Percentiles rank a stretch among this genome's conserved stretches.
phyloP scores from a whole-genome alignment of 2,329 filamentous ascomycete species.

The Neodidymelliopsis sp. region DNA sequence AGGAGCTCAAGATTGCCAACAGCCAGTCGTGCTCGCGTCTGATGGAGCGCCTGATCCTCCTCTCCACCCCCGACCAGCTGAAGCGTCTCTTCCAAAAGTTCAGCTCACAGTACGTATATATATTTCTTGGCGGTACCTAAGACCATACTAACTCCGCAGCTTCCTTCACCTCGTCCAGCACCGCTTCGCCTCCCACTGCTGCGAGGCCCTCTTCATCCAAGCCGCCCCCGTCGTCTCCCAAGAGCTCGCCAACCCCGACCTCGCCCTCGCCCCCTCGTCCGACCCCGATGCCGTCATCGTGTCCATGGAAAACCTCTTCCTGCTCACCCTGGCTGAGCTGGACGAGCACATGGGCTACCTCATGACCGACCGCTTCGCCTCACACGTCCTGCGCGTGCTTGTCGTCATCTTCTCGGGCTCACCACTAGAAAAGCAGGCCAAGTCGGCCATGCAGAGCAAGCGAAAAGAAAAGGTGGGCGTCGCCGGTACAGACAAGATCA shows the following conservation, averaged over 20 bases:
- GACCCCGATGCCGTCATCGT: slow-evolving; percentile 60
- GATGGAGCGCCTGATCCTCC: slow-evolving; percentile 87
- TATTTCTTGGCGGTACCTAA: too few relatives aligned
- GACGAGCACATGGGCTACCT: slow-evolving; percentile 83
- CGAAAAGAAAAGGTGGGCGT: slow-evolving; percentile 82
- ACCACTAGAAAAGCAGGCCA: slow-evolving; percentile 70
- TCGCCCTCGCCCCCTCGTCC: slow-evolving; percentile 52
- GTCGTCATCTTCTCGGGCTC: slow-evolving; percentile 85
- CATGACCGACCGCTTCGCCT: slow-evolving; percentile 87
- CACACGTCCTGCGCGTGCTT: slow-evolving; percentile 86
- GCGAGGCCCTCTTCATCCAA: slow-evolving; percentile 88
- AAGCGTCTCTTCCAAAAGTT: slow-evolving; percentile 89
- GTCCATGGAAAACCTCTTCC: slow-evolving; percentile 84
- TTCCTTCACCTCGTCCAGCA: slow-evolving; percentile 92
- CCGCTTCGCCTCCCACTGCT: slow-evolving; percentile 96
- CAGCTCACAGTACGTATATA: slow-evolving; percentile 68
- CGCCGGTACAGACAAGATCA: slow-evolving; percentile 58
- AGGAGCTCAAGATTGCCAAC: slow-evolving; percentile 94
- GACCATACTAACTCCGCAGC: slow-evolving; percentile 49
- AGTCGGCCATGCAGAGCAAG: slow-evolving; percentile 85
- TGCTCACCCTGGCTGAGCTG: slow-evolving; percentile 85
- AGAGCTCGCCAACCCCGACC: slow-evolving; percentile 66
- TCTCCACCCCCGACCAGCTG: slow-evolving; percentile 80
- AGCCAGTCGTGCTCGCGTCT: slow-evolving; percentile 94
- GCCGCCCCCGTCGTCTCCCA: slow-evolving; percentile 80